A percentile compares a stretch with the other conserved stretches of the same genome.
These are phyloP conservation scores for Dendrobium catenatum DNA, from an alignment of 106 monocot genomes.

Conservation along the genomic window DNA sequence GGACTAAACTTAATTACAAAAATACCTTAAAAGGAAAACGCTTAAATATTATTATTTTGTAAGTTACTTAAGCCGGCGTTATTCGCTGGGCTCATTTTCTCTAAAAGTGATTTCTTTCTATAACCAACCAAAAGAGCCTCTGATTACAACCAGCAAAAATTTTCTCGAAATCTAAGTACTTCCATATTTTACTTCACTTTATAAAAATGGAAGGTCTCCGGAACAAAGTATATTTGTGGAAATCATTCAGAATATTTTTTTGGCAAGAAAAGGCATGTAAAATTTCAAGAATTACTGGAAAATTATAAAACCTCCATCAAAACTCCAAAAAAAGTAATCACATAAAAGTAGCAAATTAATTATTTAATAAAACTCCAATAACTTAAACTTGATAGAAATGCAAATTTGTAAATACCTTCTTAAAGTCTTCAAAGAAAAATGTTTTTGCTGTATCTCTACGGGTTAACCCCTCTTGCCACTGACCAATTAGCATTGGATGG, in stretches of 20 bases:
- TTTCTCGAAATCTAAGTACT: neutral
- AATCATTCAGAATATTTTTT: neutral
- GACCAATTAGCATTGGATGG: constrained; percentile 79
- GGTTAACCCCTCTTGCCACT: constrained; percentile 84
- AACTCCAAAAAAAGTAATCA: neutral
- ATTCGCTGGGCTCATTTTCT: neutral
- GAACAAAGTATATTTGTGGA: neutral
- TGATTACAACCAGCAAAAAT: neutral
- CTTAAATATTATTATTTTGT: no score
- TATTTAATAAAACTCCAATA: neutral
- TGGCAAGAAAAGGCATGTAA: neutral
- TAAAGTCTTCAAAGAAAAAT: constrained; percentile 69
- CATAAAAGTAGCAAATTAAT: neutral
- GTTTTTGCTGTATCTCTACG: constrained; percentile 41
- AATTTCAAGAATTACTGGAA: neutral
- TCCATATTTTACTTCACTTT: neutral
- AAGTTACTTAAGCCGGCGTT: no score
- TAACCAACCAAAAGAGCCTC: neutral
- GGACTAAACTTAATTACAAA: no score
- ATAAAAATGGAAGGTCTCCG: neutral
- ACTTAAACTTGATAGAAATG: neutral
- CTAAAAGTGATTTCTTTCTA: neutral
- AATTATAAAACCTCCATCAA: neutral
- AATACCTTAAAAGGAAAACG: no score
- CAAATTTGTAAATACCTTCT: constrained; percentile 35